Conservation (phyloP, 2,329 filamentous ascomycete genomes). For the Cyanodermella asteris region DNA sequence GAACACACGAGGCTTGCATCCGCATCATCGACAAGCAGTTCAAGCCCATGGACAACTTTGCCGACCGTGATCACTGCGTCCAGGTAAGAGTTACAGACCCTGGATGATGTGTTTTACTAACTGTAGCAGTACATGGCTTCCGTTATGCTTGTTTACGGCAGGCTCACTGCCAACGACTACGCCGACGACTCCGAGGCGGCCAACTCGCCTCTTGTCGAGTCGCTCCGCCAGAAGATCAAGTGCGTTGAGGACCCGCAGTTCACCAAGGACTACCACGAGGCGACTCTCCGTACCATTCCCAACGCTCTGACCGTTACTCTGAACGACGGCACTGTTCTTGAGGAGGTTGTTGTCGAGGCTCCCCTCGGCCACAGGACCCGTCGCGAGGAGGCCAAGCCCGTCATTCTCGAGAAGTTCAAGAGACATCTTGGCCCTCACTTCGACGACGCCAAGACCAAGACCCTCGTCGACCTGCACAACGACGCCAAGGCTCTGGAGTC, state of each 20-base stretch:
- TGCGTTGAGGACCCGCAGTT: slow-evolving; percentile 93
- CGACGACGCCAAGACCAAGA: slow-evolving; percentile 50
- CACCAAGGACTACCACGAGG: slow-evolving; percentile 89
- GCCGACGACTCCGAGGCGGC: slow-evolving; percentile 81
- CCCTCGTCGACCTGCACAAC: slow-evolving; percentile 61
- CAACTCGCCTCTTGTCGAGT: slow-evolving; percentile 71
- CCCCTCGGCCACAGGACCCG: slow-evolving; percentile 80
- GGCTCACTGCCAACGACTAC: slow-evolving; percentile 85
- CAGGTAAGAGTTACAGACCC: slow-evolving; percentile 28
- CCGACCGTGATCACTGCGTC: slow-evolving; percentile 97
- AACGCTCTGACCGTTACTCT: slow-evolving; percentile 90
- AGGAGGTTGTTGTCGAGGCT: slow-evolving; percentile 82
- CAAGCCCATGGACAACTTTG: slow-evolving; percentile 99
- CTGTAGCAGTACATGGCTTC: slow-evolving; percentile 63
- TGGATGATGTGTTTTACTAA: slow-evolving; percentile 1
- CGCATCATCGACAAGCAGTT: slow-evolving; percentile 99
- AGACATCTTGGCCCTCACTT: slow-evolving; percentile 75
- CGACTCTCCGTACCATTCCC: slow-evolving; percentile 79
- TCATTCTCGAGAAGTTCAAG: slow-evolving; percentile 90
- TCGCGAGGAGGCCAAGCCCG: slow-evolving; percentile 90
- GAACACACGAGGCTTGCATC: slow-evolving; percentile 94
- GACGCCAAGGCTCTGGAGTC: slow-evolving; percentile 54
- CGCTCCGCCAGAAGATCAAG: slow-evolving; percentile 76
- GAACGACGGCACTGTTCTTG: slow-evolving; percentile 77
- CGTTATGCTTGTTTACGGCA: slow-evolving; percentile 88